These are phyloP conservation scores for Penicillium aurantiogriseum DNA, from an alignment of 2,329 filamentous ascomycete genomes.

Conservation along the genomic window DNA sequence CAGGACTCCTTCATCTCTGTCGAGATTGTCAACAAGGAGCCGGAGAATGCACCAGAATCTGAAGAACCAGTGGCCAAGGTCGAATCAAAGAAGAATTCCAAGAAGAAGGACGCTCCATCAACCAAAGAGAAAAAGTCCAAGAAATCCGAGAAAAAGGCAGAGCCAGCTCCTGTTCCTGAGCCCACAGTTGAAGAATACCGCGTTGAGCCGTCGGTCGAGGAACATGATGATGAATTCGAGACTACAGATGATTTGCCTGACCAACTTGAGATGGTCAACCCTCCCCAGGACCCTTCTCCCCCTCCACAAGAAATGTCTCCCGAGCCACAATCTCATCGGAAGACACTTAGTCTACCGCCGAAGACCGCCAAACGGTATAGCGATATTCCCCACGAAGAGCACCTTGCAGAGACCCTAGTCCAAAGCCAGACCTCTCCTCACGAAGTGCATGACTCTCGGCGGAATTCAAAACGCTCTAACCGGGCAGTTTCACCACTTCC, in stretches of 20 bases:
- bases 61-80: constrained; percentile 26
- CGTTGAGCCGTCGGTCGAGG: constrained; percentile 6
- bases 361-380: constrained; percentile 40
- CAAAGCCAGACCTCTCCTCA: constrained; percentile 26
- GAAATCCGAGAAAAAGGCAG: constrained; percentile 31
- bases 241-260: constrained; percentile 21
- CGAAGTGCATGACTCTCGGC: constrained; percentile 11
- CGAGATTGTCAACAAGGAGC: constrained; percentile 30
- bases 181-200: constrained; percentile 8
- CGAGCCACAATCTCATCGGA: constrained; percentile 18
- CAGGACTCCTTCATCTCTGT: constrained; percentile 34
- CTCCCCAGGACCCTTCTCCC: constrained; percentile 17
- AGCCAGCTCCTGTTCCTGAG: constrained; percentile 14
- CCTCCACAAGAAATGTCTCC: constrained; percentile 12
- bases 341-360: constrained; percentile 32
- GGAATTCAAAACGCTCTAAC: constrained; percentile 9
- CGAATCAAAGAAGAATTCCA: constrained; percentile 26
- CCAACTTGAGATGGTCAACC: constrained; percentile 22
- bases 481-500: constrained; percentile 30
- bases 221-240: constrained; percentile 17
- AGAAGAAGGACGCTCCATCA: constrained; percentile 28
- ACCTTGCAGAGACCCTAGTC: constrained; percentile 32
- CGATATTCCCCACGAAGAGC: constrained; percentile 38
- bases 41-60: constrained; percentile 29
- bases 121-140: constrained; percentile 24